A percentile compares a stretch with the other conserved stretches of the same genome.
phyloP scores from a whole-genome alignment of 495 filamentous ascomycete genomes.

The Tuber magnatum region DNA sequence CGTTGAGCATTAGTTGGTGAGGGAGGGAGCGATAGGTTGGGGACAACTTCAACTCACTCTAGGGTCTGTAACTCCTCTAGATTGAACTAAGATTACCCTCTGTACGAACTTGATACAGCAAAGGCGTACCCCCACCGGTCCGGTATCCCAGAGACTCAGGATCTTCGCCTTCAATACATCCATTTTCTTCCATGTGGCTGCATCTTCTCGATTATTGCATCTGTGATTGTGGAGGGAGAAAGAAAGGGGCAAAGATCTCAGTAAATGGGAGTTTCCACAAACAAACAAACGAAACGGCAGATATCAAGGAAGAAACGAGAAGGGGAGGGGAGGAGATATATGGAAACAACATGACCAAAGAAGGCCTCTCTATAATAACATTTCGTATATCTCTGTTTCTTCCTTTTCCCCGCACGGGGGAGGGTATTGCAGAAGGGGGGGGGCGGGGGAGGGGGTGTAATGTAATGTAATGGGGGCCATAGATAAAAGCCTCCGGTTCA shows the following conservation, averaged over 20 bases:
- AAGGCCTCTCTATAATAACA: neutral
- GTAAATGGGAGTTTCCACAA: conserved; percentile 32
- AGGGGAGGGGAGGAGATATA: neutral
- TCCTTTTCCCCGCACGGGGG: conserved; percentile 5
- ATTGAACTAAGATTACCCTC: conserved; percentile 85
- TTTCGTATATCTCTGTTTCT: conserved; percentile 5
- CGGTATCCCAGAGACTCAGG: conserved; percentile 77
- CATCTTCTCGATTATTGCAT: conserved; percentile 72
- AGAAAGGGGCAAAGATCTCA: conserved; percentile 38
- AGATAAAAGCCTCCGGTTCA: neutral
- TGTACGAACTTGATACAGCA: conserved; percentile 97
- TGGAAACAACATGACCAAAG: neutral
- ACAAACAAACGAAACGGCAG: conserved; percentile 21
- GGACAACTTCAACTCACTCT: conserved; percentile 54
- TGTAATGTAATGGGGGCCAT: neutral
- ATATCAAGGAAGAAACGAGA: neutral
- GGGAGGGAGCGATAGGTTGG: conserved; percentile 23
- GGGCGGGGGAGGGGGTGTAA: too few species aligned
- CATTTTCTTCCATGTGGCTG: conserved; percentile 79
- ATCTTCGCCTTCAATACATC: conserved; percentile 81
- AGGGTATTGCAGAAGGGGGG: conserved; percentile 13
- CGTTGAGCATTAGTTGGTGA: conserved; percentile 34
- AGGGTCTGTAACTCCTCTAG: conserved; percentile 74
- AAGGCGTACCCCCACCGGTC: conserved; percentile 66
- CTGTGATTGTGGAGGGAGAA: conserved; percentile 46